Conservation (phyloP, 371 early-diverging fungal species). For the Massospora cicadina region DNA sequence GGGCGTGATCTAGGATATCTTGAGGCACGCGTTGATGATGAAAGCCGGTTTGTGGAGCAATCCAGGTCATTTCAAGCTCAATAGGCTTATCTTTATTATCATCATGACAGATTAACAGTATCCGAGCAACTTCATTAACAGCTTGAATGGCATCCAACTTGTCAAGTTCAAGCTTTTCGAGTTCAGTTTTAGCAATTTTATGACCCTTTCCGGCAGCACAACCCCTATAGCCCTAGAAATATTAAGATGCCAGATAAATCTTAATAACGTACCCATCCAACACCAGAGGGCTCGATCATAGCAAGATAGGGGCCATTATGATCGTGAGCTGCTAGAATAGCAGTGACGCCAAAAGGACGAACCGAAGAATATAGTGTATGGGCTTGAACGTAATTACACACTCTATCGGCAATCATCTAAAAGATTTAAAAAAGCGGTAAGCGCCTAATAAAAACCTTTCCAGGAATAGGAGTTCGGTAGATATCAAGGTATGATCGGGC, state of each 20-base stretch:
- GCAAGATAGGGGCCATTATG: conserved; percentile 70
- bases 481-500: conserved; percentile 73
- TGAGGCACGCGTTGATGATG: conserved; percentile 75
- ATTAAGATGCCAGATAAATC: not conserved
- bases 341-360: conserved; percentile 88
- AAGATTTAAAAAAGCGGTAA: not conserved
- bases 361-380: conserved; percentile 93
- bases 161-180: conserved; percentile 83
- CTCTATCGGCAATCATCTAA: conserved; percentile 77
- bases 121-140: conserved; percentile 85
- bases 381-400: conserved; percentile 84
- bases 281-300: conserved; percentile 94
- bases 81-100: conserved; percentile 94
- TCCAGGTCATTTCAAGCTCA: conserved; percentile 93
- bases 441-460: conserved; percentile 37
- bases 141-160: conserved; percentile 77
- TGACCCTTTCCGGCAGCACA: conserved; percentile 93
- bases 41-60: conserved; percentile 63
- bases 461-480: conserved; percentile 67
- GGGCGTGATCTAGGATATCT: conserved; percentile 73
- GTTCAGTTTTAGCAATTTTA: conserved; percentile 90
- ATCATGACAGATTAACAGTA: conserved; percentile 89
- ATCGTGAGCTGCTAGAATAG: conserved; percentile 66
- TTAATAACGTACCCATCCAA: conserved; percentile 55
- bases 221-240: conserved; percentile 70